Evolutionary conservation across 1,284 basidiomycete genomes (phyloP).

Genomic region (Pyrrhoderma lamaoense): DNA sequence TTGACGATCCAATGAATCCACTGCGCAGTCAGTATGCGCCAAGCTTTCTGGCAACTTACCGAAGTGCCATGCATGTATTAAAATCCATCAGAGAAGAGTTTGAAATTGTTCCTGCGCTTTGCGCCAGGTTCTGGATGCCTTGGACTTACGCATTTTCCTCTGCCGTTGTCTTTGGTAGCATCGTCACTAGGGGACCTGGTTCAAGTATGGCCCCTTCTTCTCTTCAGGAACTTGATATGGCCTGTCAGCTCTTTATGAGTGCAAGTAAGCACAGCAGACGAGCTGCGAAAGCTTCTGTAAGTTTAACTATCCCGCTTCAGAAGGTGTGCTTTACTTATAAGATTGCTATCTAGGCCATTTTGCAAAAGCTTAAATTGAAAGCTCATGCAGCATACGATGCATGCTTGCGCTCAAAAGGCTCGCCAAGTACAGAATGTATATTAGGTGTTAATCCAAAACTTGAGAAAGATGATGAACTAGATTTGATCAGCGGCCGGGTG

Average conservation of each 20-base stretch:
- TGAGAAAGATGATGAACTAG: conserved; percentile 51
- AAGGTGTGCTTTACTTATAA: neutral
- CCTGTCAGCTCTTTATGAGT: conserved; percentile 50
- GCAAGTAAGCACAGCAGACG: conserved; percentile 47
- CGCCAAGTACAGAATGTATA: conserved; percentile 28
- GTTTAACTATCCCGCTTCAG: conserved; percentile 21
- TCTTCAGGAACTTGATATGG: conserved; percentile 55
- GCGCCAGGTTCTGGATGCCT: conserved; percentile 48
- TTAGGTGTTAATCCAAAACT: conserved; percentile 29
- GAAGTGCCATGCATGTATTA: conserved; percentile 49
- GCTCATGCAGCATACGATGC: conserved; percentile 36
- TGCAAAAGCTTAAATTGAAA: conserved; percentile 49
- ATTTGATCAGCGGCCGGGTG: conserved; percentile 54
- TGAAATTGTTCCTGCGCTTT: conserved; percentile 41
- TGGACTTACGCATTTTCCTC: conserved; percentile 64
- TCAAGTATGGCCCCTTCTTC: conserved; percentile 52
- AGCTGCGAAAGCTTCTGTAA: conserved; percentile 53
- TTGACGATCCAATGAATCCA: conserved; percentile 52
- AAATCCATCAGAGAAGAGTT: conserved; percentile 51
- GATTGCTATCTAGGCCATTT: conserved; percentile 36
- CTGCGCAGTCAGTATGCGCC: conserved; percentile 51
- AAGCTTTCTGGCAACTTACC: conserved; percentile 59
- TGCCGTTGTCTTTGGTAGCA: conserved; percentile 59
- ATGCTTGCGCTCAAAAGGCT: conserved; percentile 22
- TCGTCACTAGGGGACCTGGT: conserved; percentile 55